These are phyloP conservation scores for Telopea speciosissima DNA, from an alignment of 177 flowering plant genomes.

Conservation along the genomic window DNA sequence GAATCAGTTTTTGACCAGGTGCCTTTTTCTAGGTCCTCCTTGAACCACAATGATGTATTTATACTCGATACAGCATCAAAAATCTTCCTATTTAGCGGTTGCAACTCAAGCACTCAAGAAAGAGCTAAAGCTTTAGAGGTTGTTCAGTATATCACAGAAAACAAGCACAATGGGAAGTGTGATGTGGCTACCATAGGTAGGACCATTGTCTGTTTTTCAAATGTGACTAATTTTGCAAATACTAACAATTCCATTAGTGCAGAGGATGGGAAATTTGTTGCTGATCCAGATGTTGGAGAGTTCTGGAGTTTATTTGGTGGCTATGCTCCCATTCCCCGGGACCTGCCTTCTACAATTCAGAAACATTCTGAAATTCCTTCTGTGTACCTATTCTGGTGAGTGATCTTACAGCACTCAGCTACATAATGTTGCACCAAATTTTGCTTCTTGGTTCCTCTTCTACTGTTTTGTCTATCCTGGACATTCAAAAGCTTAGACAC, in stretches of 20 bases:
- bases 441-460: not conserved
- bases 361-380: constrained; percentile 20
- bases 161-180: constrained; percentile 54
- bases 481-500: not conserved
- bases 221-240: constrained; percentile 5
- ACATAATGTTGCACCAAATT: not conserved
- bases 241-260: constrained; percentile 15
- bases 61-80: constrained; percentile 68
- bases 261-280: constrained; percentile 87
- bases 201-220: constrained; percentile 10
- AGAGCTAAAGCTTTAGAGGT: constrained; percentile 83
- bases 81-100: constrained; percentile 63
- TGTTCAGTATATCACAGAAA: constrained; percentile 61
- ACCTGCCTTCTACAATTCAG: constrained; percentile 26
- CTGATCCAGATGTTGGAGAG: constrained; percentile 82
- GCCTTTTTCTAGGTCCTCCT: constrained; percentile 63
- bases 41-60: constrained; percentile 71
- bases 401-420: not conserved
- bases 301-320: constrained; percentile 91
- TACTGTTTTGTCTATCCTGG: not conserved
- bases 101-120: constrained; percentile 68
- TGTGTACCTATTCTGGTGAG: constrained; percentile 45
- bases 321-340: constrained; percentile 72
- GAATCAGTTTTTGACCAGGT: constrained; percentile 35
- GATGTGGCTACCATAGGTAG: constrained; percentile 63